Percentiles rank a stretch among this genome's conserved stretches.
phyloP scores from a whole-genome alignment of 179 eudicot genomes.

The Nepenthes alata region DNA sequence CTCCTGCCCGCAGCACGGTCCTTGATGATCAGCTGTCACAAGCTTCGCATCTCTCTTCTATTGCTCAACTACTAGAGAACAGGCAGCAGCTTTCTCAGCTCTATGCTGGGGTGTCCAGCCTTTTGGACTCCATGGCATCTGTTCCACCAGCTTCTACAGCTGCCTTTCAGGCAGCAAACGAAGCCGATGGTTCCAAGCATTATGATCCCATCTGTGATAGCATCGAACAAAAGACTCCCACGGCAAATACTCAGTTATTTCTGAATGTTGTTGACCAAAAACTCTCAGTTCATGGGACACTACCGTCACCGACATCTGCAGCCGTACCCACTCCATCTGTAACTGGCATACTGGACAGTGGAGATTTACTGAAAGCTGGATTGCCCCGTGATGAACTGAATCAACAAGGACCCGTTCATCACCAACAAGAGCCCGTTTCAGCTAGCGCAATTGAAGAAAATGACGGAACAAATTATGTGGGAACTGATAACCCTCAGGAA shows the following conservation, averaged over 20 bases:
- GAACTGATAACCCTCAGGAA: slow-evolving; percentile 15
- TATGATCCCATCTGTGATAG: slow-evolving; percentile 25
- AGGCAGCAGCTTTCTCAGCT: slow-evolving; percentile 38
- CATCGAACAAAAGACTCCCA: slow-evolving; percentile 13
- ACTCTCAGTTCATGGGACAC: slow-evolving; percentile 1
- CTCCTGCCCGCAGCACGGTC: slow-evolving; percentile 13
- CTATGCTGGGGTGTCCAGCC: slow-evolving; percentile 16
- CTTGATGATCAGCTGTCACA: slow-evolving; percentile 27
- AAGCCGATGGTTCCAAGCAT: slow-evolving; percentile 19
- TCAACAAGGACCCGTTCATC: slow-evolving; percentile 8
- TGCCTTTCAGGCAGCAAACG: slow-evolving; percentile 16
- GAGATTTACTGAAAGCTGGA: background rate
- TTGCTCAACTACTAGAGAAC: slow-evolving; percentile 38
- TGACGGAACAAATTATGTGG: slow-evolving; percentile 10
- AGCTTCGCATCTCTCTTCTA: slow-evolving; percentile 29
- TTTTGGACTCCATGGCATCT: slow-evolving; percentile 9
- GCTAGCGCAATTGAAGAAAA: slow-evolving; percentile 15
- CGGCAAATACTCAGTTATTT: slow-evolving; percentile 5
- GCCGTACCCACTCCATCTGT: slow-evolving; percentile 1
- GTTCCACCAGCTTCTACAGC: slow-evolving; percentile 15
- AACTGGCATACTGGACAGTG: background rate
- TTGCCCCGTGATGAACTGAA: slow-evolving; percentile 3
- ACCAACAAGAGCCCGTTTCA: slow-evolving; percentile 11
- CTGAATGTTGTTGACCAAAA: slow-evolving; percentile 12
- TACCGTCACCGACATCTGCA: background rate